phyloP scores from a whole-genome alignment of 768 basidiomycete genomes.

The Psilocybe cubensis region DNA sequence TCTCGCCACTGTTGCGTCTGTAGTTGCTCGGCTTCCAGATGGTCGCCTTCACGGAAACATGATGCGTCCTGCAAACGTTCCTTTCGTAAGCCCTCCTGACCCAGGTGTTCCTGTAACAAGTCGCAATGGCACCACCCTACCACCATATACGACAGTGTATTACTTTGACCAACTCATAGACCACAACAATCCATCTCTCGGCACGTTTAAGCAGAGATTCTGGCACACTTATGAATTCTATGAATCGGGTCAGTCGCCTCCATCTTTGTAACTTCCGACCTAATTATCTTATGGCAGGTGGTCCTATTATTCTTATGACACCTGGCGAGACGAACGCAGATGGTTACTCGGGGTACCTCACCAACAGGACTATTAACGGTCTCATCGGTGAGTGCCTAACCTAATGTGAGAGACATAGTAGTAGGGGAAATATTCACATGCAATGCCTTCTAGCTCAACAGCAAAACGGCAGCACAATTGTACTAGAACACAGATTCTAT shows the following conservation, averaged over 20 bases:
- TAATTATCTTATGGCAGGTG: slow-evolving; percentile 33
- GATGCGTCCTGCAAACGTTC: slow-evolving; percentile 40
- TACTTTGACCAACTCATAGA: slow-evolving; percentile 62
- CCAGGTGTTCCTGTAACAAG: slow-evolving; percentile 41
- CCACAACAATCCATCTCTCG: slow-evolving; percentile 57
- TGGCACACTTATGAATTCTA: slow-evolving; percentile 76
- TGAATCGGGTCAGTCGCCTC: slow-evolving; percentile 41
- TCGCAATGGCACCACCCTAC: slow-evolving; percentile 45
- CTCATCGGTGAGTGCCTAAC: slow-evolving; percentile 41
- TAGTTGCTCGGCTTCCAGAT: slow-evolving; percentile 33
- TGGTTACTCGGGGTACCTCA: slow-evolving; percentile 59
- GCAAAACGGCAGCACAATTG: slow-evolving; percentile 61
- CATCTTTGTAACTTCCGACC: neutral
- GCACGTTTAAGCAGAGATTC: slow-evolving; percentile 79
- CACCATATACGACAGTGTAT: slow-evolving; percentile 51
- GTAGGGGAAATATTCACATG: neutral
- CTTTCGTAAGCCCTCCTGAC: slow-evolving; percentile 30
- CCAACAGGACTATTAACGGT: slow-evolving; percentile 66
- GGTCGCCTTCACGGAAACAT: slow-evolving; percentile 46
- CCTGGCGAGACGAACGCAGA: slow-evolving; percentile 68
- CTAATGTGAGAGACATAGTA: neutral
- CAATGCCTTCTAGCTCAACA: slow-evolving; percentile 51
- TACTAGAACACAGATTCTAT: slow-evolving; percentile 77
- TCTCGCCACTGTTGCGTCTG: slow-evolving; percentile 18
- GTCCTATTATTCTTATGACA: slow-evolving; percentile 66